Evolutionary conservation across 169 alveolate genomes (phyloP), one percentile per base, ranked within the genome.

Genomic region (Plasmodium coatneyi): DNA sequence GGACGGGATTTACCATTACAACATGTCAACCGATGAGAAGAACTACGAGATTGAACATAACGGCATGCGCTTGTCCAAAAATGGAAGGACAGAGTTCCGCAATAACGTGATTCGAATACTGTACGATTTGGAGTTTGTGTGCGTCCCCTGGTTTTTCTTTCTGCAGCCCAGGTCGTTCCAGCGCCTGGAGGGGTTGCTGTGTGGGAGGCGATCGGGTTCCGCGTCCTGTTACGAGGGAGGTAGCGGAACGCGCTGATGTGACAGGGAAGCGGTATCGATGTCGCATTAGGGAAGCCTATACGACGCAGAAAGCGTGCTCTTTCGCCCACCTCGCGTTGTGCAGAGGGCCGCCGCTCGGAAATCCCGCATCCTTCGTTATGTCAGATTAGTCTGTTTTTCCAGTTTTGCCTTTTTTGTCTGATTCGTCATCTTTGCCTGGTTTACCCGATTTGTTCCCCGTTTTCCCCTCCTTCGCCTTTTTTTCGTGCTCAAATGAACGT

Each of bases 11-110:
- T 86, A 86, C 70, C 93, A 86, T 32, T 86, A 74, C 80, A 86
- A 86, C 60, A 36, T 86, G n/a, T 86, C 93, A 10, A 86, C 39
- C 6, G 93, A 86, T 39, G 76, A 25, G 28, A 19, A 2, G 12
- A 52, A 86, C 30, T 72, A 76, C 66, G 93, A 86, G 46, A 52
- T 76, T 39, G 43, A n/a, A 49, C 39, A 86, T 52, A 86, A 86
- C 41, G 71, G 71, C 60, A 86, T 86, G 80, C 52, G 32, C 32
- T 78, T 86, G 66, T 16, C 70, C 19, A 74, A 70, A 54, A 86
- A 86, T 70, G 93, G 93, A 74, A 86, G 80, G 80, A 86, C 93
- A 12, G n/a, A 49, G 41, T 86, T 86, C 60, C 93, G 93, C 19
- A 76, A 86, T 30, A 76, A 76, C 43, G 43, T 86, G 1, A 36